These are phyloP conservation scores for Kalanchoe fedtschenkoi DNA, from an alignment of 164 flowering plant genomes.

Conservation along the genomic window DNA sequence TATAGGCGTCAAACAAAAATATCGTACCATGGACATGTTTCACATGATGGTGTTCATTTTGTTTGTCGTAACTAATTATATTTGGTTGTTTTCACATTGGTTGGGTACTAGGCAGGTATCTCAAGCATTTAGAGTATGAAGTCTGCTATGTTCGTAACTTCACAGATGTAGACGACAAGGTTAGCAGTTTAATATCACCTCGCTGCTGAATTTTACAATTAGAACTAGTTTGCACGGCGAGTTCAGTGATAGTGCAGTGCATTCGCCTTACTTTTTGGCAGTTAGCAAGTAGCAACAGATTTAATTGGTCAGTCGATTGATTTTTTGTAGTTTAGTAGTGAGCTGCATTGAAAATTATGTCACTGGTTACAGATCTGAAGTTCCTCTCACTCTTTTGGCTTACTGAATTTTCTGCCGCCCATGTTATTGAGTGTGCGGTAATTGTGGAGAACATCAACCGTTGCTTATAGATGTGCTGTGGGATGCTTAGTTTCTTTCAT, in stretches of 20 bases:
- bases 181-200: conserved; percentile 17
- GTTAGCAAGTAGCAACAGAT: too few species aligned
- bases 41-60: neutral
- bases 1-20: neutral
- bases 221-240: neutral
- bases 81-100: neutral
- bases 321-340: too few species aligned
- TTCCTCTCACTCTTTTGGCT: too few species aligned
- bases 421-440: too few species aligned
- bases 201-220: neutral
- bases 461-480: conserved; percentile 34
- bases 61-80: conserved; percentile 8
- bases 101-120: conserved; percentile 64
- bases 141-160: conserved; percentile 85
- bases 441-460: conserved; percentile 23
- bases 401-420: too few species aligned
- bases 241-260: neutral
- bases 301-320: too few species aligned
- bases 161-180: conserved; percentile 98
- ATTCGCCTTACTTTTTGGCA: too few species aligned
- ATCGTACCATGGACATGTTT: neutral
- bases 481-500: conserved; percentile 50
- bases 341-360: neutral
- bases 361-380: too few species aligned
- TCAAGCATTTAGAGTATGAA: conserved; percentile 65